Percentiles rank a stretch among this genome's conserved stretches.
These are phyloP conservation scores for Aegilops tauschii DNA, from an alignment of 176 grass and related monocot species.

Conservation along the genomic window DNA sequence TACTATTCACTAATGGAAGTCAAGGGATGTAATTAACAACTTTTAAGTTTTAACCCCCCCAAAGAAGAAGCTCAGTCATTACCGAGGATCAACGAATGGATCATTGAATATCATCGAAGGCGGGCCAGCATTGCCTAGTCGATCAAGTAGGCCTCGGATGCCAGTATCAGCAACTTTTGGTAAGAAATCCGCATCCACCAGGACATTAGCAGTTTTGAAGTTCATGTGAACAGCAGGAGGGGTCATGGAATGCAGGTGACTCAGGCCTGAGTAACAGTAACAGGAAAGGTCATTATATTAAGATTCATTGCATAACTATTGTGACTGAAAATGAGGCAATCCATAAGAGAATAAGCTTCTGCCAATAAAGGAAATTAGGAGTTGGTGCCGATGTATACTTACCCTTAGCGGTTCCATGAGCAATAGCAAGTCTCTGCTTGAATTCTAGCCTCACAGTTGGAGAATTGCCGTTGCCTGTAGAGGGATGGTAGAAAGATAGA, in stretches of 20 bases:
- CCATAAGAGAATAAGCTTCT: neutral
- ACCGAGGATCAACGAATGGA: conserved; percentile 89
- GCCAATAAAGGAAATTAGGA: neutral
- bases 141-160: conserved; percentile 65
- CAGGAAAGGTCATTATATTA: conserved; percentile 17
- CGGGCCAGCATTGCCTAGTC: conserved; percentile 46
- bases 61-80: conserved; percentile 20
- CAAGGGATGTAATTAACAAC: neutral
- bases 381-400: neutral
- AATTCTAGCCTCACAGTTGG: conserved; percentile 72
- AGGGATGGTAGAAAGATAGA: neutral
- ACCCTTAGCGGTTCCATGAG: conserved; percentile 94
- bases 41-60: conserved; percentile 3
- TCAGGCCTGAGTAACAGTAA: conserved; percentile 53
- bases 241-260: conserved; percentile 79
- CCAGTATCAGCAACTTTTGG: conserved; percentile 82
- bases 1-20: neutral
- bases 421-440: conserved; percentile 94
- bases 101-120: conserved; percentile 50
- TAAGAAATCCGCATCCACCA: conserved; percentile 81
- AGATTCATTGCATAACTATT: neutral
- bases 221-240: conserved; percentile 80
- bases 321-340: neutral
- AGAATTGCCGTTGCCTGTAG: conserved; percentile 43
- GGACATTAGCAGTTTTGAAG: conserved; percentile 91